phyloP scores from a whole-genome alignment of 2,329 filamentous ascomycete species.

The Calonectria multiphialidica region DNA sequence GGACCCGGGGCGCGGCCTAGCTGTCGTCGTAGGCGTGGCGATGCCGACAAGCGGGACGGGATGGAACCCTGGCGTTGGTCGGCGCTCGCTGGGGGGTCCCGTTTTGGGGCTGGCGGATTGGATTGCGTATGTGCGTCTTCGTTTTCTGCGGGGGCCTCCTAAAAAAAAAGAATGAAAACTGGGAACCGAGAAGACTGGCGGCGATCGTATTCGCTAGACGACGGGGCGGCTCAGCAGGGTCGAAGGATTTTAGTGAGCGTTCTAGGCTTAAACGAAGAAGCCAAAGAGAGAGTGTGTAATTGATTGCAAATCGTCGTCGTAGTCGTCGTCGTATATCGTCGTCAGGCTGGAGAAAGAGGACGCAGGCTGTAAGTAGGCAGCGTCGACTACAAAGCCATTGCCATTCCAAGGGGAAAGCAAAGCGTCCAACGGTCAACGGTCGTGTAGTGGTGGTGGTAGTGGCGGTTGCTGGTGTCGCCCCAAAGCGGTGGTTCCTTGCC shows the following conservation, averaged over 20 bases:
- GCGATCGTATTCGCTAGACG: slow-evolving; percentile 42
- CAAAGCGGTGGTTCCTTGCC: neutral
- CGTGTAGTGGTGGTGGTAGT: neutral
- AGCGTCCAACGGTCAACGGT: slow-evolving; percentile 9
- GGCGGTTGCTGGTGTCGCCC: neutral
- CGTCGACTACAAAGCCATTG: slow-evolving; percentile 19
- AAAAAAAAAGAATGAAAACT: slow-evolving; percentile 26
- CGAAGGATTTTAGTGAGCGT: slow-evolving; percentile 9
- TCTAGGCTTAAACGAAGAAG: neutral
- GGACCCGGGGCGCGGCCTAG: slow-evolving; percentile 4
- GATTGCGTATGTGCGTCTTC: slow-evolving; percentile 29
- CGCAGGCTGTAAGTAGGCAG: neutral
- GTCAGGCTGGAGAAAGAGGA: neutral
- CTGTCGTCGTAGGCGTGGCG: slow-evolving; percentile 30
- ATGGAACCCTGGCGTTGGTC: slow-evolving; percentile 16
- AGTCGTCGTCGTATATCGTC: slow-evolving; percentile 13
- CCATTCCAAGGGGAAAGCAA: slow-evolving; percentile 5
- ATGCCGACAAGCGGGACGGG: slow-evolving; percentile 31
- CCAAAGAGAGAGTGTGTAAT: slow-evolving; percentile 9
- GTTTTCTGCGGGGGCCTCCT: slow-evolving; percentile 32
- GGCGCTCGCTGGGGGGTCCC: slow-evolving; percentile 18
- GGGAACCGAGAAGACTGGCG: slow-evolving; percentile 26
- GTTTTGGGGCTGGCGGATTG: slow-evolving; percentile 13
- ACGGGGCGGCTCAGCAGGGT: slow-evolving; percentile 14
- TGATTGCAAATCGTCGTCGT: slow-evolving; percentile 15